These are phyloP conservation scores for Cercospora zeae-maydis DNA, from an alignment of 2,329 filamentous ascomycete genomes.

Conservation along the genomic window DNA sequence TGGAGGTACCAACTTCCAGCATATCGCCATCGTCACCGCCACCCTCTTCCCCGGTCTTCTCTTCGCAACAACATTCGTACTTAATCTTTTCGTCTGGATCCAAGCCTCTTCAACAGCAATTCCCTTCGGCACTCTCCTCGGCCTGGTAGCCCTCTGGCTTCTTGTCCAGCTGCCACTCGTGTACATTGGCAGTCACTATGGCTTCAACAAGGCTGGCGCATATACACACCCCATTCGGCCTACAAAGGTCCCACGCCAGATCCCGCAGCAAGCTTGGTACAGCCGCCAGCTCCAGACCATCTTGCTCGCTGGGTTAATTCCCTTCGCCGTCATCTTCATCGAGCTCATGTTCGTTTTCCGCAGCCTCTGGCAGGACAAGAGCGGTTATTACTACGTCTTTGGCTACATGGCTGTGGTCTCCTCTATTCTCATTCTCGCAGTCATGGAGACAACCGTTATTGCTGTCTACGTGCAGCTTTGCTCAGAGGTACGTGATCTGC, in stretches of 20 bases:
- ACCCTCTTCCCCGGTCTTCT: constrained; percentile 73
- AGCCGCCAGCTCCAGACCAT: constrained; percentile 60
- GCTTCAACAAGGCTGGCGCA: constrained; percentile 61
- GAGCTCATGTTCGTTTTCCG: constrained; percentile 84
- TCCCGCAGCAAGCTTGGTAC: constrained; percentile 76
- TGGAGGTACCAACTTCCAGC: constrained; percentile 68
- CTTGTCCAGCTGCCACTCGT: constrained; percentile 83
- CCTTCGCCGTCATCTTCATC: constrained; percentile 84
- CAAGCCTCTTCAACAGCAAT: constrained; percentile 85
- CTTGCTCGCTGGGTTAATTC: constrained; percentile 71
- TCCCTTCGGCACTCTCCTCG: constrained; percentile 74
- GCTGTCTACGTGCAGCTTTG: constrained; percentile 79
- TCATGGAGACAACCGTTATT: constrained; percentile 80
- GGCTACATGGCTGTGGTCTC: constrained; percentile 76
- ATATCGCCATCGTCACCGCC: constrained; percentile 71
- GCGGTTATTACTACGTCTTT: constrained; percentile 87
- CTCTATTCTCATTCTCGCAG: constrained; percentile 67
- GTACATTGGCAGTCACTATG: constrained; percentile 74
- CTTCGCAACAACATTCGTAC: constrained; percentile 70
- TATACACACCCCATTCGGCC: constrained; percentile 85
- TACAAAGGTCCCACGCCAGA: constrained; percentile 64
- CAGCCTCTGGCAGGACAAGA: constrained; percentile 86
- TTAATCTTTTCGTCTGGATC: constrained; percentile 87
- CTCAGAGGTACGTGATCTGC: constrained; percentile 56
- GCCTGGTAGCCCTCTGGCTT: constrained; percentile 72